Base-by-base conservation (phyloP, 1,139 yeast species). In the Blastobotrys proliferans region DNA sequence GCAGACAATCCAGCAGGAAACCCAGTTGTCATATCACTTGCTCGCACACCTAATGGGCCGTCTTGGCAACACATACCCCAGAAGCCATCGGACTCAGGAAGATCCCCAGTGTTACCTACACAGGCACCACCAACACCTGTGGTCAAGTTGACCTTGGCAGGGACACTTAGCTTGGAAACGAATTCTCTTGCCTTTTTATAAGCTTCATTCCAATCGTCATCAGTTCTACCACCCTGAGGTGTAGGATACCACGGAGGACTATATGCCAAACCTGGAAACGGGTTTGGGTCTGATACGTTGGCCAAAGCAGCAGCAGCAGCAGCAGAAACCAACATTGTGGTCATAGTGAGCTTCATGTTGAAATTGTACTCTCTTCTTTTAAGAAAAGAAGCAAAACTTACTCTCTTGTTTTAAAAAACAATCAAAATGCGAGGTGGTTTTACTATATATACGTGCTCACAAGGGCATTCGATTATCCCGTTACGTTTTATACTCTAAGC, bases 71-170 rank as follows among this genome's bases (percentile, higher is more conserved):
- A 79, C 11, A 79, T 58, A n/a, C 74, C 69, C 1, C 79, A 76
- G 47, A 79, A 74, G 18, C 76, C 77, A 29, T 78, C 63, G 9
- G n/a, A n/a, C 24, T 83, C 61, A 19, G 79, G 79, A 35, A 79
- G 72, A 14, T 75, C 66, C 0, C 83, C 84, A 1, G 84, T 77
- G 54, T 76, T 77, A 2, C 85, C 85, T 16, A 77, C 70, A 59
- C 84, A 79, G 1, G 80, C 80, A 4, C 81, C 83, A 4, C 83
- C 82, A 5, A 79, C 72, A n/a, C 84, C 84, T 2, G 82, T 74
- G 6, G 84, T 79, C 45, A 79, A 60, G 54, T 79, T 79, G 28
- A 77, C 82, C 52, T 78, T 79, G 54, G 79, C 84, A 16, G 72
- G 62, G 33, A 75, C 68, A 1, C 81, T 68, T 76, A 79, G 74